These are phyloP conservation scores for Phragmites australis DNA, from an alignment of 176 grass and related monocot species.

Conservation along the genomic window DNA sequence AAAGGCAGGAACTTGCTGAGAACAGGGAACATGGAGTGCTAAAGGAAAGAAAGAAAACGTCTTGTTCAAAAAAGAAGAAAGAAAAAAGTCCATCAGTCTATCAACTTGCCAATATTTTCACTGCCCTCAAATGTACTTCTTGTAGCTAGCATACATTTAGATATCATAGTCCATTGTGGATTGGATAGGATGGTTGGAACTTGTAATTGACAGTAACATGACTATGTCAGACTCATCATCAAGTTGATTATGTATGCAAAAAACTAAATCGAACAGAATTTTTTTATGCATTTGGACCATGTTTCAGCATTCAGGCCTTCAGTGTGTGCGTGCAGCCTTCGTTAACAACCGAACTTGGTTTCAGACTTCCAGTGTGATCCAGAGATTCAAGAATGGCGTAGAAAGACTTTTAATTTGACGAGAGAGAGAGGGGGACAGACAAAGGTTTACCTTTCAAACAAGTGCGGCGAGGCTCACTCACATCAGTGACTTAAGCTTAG, in stretches of 20 bases:
- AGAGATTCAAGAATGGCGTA: constrained; percentile 10
- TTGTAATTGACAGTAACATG: constrained; percentile 45
- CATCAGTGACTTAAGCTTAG: too few relatives aligned
- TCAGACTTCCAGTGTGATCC: constrained; percentile 7
- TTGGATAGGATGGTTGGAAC: constrained; percentile 36
- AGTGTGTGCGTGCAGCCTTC: not conserved
- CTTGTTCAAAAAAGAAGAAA: too few relatives aligned
- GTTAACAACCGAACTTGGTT: constrained; percentile 3
- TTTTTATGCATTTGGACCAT: constrained; percentile 24
- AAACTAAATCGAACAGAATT: too few relatives aligned
- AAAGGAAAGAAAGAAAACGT: too few relatives aligned
- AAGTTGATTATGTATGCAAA: too few relatives aligned
- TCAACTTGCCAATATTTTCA: not conserved
- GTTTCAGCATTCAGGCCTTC: constrained; percentile 3
- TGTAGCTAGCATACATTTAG: not conserved
- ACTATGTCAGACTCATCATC: constrained; percentile 14
- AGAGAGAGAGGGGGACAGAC: too few relatives aligned
- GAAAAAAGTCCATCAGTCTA: not conserved
- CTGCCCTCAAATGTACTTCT: not conserved
- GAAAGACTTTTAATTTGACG: too few relatives aligned
- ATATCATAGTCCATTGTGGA: not conserved
- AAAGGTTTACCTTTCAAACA: too few relatives aligned
- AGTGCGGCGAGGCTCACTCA: too few relatives aligned
- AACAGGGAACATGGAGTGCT: not conserved
- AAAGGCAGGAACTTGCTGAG: not conserved